Evolutionary conservation across 2,329 filamentous ascomycete genomes (phyloP), one percentile per base, ranked within the genome.

Genomic region (Epicoccum sorghinum): DNA sequence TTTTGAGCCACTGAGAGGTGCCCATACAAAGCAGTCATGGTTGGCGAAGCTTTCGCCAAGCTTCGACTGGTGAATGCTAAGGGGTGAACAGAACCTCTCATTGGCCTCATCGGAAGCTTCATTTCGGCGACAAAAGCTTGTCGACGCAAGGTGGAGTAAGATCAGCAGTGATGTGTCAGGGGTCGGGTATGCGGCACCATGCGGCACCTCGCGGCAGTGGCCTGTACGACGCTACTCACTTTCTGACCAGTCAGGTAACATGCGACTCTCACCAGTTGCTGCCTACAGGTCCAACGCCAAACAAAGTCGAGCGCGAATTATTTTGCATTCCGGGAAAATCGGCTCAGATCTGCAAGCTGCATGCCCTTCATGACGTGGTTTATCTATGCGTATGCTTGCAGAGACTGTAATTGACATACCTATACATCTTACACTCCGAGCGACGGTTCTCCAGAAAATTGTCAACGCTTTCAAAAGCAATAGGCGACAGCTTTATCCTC

Each of bases 31-130:
- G n/a, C 35, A 38, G 27, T 29, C 22, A 43, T 13, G 38, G 32
- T 25, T 43, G 38, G 32, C 37, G 24, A 55, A 55, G 52, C 46
- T 47, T 47, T 50, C 25, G 43, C 47, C 52, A 55, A 55, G 52
- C 52, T 47, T 43, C 22, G 8, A 12, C 14, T 24, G 30, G 46
- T 42, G 18, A 41, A 30, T 12, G 23, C 46, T 49, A 49, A 29
- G 10, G 35, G 35, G 36, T 27, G 22, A 37, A n/a, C 8, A 32
- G 32, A n/a, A 22, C 27, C 36, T 4, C 4, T 42, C 13, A 42
- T 9, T 55, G 47, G 47, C 30, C 30, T 3, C 7, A 33, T 13
- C 25, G 14, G 37, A 55, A 42, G 52, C 41, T 55, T 55, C 52
- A 42, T 47, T 32, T 47, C 37, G 13, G 24, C n/a, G 18, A 27